Evolutionary conservation across 331 rosid genomes (phyloP).

Genomic region (Stylosanthes scabra): DNA sequence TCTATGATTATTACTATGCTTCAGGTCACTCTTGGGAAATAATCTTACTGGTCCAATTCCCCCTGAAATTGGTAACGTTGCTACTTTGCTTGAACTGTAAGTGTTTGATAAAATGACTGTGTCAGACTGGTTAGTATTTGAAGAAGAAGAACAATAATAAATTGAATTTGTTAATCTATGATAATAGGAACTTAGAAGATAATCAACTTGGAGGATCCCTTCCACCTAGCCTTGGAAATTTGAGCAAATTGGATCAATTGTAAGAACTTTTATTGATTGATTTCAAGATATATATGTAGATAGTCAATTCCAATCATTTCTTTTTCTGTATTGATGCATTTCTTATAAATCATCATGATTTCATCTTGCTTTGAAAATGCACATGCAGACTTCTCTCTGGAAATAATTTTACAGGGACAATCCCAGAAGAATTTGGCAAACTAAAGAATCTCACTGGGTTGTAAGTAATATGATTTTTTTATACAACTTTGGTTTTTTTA

Average conservation of each 20-base stretch:
- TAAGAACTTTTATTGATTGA: conserved; percentile 46
- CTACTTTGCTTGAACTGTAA: conserved; percentile 60
- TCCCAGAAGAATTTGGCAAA: conserved; percentile 61
- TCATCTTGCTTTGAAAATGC: neutral
- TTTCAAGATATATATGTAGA: neutral
- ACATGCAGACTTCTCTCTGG: conserved; percentile 56
- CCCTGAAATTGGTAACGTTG: conserved; percentile 60
- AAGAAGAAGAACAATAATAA: neutral
- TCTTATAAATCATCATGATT: conserved; percentile 14
- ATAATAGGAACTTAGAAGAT: conserved; percentile 69
- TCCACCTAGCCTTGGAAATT: conserved; percentile 67
- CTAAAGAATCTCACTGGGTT: conserved; percentile 63
- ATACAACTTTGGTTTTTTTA: neutral
- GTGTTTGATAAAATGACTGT: conserved; percentile 36
- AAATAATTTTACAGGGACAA: conserved; percentile 67
- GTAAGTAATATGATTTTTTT: conserved; percentile 55
- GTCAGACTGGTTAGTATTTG: neutral
- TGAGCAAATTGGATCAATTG: conserved; percentile 57
- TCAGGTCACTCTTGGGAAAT: conserved; percentile 75
- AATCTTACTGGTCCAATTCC: conserved; percentile 69
- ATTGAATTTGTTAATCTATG: conserved; percentile 15
- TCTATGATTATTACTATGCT: conserved; percentile 23
- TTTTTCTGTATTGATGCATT: conserved; percentile 11
- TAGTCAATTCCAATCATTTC: neutral
- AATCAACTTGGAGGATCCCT: conserved; percentile 76